Conservation (phyloP, 371 early-diverging fungal genomes). For the Mortierella sp. region DNA sequence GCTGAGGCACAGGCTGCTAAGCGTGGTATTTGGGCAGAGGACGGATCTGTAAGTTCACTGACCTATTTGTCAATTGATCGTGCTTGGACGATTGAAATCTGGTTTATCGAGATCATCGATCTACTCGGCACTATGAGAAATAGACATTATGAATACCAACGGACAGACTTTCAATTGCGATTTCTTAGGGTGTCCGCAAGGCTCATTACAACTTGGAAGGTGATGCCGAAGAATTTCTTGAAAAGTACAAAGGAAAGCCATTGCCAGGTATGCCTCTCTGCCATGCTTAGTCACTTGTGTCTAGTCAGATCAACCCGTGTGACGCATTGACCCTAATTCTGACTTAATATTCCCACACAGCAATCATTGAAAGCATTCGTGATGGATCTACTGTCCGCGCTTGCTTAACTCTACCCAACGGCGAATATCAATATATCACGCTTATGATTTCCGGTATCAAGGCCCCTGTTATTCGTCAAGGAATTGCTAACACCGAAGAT, state of each 20-base stretch:
- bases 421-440: slow-evolving; percentile 77
- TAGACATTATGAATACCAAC: not conserved
- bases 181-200: slow-evolving; percentile 65
- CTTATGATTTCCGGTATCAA: slow-evolving; percentile 90
- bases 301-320: not conserved
- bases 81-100: not conserved
- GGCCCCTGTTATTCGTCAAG: slow-evolving; percentile 86
- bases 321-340: not conserved
- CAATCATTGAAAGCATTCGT: slow-evolving; percentile 93
- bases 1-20: slow-evolving; percentile 76
- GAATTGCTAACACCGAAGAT: slow-evolving; percentile 77
- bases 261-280: slow-evolving; percentile 71
- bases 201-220: slow-evolving; percentile 71
- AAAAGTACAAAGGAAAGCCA: slow-evolving; percentile 82
- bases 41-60: slow-evolving; percentile 59
- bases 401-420: slow-evolving; percentile 73
- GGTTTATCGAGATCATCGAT: too few relatives aligned
- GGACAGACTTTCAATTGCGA: not conserved
- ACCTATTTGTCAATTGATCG: not conserved
- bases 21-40: slow-evolving; percentile 85
- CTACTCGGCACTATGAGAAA: too few relatives aligned
- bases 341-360: slow-evolving; percentile 49
- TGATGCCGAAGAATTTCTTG: slow-evolving; percentile 83
- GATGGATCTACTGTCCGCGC: slow-evolving; percentile 93
- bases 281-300: not conserved